phyloP scores from a whole-genome alignment of 2,329 filamentous ascomycete species.

The Fusarium sp. region DNA sequence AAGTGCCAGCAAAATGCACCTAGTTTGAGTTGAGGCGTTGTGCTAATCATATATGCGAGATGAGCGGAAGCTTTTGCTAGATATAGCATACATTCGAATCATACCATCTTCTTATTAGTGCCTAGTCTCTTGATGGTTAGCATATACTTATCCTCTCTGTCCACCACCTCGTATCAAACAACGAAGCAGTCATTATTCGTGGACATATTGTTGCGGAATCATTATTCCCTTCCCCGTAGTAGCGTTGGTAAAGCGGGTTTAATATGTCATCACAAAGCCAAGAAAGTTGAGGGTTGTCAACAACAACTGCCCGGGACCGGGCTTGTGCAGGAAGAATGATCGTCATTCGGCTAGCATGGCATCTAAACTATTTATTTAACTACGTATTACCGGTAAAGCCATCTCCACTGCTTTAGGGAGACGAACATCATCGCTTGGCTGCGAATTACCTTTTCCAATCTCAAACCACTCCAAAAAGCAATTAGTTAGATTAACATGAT shows the following conservation, averaged over 20 bases:
- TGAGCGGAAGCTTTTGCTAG: slow-evolving; percentile 3
- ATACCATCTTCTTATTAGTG: neutral
- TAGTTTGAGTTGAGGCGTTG: neutral
- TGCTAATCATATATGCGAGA: slow-evolving; percentile 3
- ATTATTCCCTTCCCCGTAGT: neutral
- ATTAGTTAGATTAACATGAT: neutral
- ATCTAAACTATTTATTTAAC: slow-evolving; percentile 1
- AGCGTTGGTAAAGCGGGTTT: slow-evolving; percentile 20
- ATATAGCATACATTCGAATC: neutral
- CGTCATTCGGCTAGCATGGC: neutral
- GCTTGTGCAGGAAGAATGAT: neutral
- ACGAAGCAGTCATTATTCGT: neutral
- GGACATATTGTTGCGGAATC: neutral
- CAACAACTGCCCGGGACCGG: neutral
- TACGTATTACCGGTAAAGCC: slow-evolving; percentile 1
- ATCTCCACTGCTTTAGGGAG: slow-evolving; percentile 7
- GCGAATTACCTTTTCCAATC: neutral
- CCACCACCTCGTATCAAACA: neutral
- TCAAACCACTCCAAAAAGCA: neutral
- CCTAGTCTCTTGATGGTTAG: neutral
- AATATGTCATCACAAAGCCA: neutral
- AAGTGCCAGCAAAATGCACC: slow-evolving; percentile 20
- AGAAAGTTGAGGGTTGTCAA: neutral
- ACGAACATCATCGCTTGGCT: neutral
- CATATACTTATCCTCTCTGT: neutral